Percentiles rank a stretch among this genome's conserved stretches.
Evolutionary conservation across 306 rosid genomes (phyloP).

Genomic region (Macrotyloma uniflorum): DNA sequence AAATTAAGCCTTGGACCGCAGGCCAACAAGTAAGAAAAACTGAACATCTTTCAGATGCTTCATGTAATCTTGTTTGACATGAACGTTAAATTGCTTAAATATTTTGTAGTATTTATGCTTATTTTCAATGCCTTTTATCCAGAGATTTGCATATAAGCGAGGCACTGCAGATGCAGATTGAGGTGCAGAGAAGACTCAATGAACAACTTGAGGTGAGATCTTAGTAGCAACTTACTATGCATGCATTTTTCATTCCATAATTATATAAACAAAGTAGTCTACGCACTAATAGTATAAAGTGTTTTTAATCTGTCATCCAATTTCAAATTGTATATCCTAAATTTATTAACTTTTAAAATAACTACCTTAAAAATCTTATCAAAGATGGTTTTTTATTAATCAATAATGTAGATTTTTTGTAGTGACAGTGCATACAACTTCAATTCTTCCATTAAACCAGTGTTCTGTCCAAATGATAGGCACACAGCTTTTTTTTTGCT

Average conservation of each 20-base stretch:
- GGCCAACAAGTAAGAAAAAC: conserved; percentile 67
- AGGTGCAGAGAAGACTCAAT: conserved; percentile 92
- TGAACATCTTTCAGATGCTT: conserved; percentile 12
- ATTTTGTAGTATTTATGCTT: conserved; percentile 26
- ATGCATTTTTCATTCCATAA: not conserved
- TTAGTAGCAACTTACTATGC: conserved; percentile 1
- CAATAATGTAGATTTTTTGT: not conserved
- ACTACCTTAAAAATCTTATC: not conserved
- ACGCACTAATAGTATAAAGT: not conserved
- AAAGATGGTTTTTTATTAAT: not conserved
- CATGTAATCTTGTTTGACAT: conserved; percentile 19
- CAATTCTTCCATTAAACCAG: not conserved
- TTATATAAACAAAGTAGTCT: not conserved
- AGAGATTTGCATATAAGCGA: conserved; percentile 83
- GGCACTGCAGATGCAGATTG: conserved; percentile 94
- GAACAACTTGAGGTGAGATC: conserved; percentile 91
- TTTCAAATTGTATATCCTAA: not conserved
- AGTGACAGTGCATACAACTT: not conserved
- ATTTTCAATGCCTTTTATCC: conserved; percentile 23
- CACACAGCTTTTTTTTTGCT: not conserved
- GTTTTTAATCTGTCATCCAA: not conserved
- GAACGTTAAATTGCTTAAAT: not conserved
- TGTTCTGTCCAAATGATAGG: not conserved
- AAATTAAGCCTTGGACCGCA: conserved; percentile 70
- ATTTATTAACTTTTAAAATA: not conserved